Percentiles rank a stretch among this genome's conserved stretches.
Evolutionary conservation across 495 filamentous ascomycete species (phyloP).

Genomic region (Ramalina peruviana): DNA sequence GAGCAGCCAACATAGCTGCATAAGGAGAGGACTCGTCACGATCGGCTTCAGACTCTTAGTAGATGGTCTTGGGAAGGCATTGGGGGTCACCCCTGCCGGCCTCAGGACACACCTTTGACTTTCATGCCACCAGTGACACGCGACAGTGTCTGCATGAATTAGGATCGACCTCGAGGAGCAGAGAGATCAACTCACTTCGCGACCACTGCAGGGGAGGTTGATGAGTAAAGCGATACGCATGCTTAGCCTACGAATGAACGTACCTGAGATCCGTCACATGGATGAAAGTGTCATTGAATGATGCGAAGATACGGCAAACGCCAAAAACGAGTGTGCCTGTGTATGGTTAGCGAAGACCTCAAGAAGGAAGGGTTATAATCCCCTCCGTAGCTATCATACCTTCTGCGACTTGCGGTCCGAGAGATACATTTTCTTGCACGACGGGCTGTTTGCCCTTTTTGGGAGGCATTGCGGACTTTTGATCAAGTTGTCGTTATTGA

Average conservation of each 20-base stretch:
- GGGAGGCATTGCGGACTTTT: constrained; percentile 50
- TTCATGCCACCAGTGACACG: constrained; percentile 99
- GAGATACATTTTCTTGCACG: constrained; percentile 91
- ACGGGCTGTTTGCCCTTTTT: constrained; percentile 67
- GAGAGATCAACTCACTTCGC: constrained; percentile 42
- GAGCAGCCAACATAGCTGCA: constrained; percentile 99
- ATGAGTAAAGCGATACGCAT: constrained; percentile 2
- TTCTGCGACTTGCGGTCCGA: constrained; percentile 87
- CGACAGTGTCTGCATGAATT: constrained; percentile 56
- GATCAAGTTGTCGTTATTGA: background rate
- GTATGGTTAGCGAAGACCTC: background rate
- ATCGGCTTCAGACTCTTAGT: constrained; percentile 46
- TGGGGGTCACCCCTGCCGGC: constrained; percentile 4
- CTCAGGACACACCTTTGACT: constrained; percentile 50
- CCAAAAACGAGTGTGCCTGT: constrained; percentile 95
- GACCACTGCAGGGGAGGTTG: constrained; percentile 62
- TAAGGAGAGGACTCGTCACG: constrained; percentile 99
- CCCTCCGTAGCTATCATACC: constrained; percentile 33
- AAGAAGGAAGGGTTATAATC: background rate
- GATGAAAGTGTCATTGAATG: constrained; percentile 98
- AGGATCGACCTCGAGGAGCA: background rate
- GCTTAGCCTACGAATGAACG: constrained; percentile 40
- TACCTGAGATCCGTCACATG: constrained; percentile 98
- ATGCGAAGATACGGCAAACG: constrained; percentile 97
- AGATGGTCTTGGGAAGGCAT: constrained; percentile 2